Evolutionary conservation across 306 rosid species (phyloP), one percentile per base, ranked within the genome.

Genomic region (Citrullus amarus): DNA sequence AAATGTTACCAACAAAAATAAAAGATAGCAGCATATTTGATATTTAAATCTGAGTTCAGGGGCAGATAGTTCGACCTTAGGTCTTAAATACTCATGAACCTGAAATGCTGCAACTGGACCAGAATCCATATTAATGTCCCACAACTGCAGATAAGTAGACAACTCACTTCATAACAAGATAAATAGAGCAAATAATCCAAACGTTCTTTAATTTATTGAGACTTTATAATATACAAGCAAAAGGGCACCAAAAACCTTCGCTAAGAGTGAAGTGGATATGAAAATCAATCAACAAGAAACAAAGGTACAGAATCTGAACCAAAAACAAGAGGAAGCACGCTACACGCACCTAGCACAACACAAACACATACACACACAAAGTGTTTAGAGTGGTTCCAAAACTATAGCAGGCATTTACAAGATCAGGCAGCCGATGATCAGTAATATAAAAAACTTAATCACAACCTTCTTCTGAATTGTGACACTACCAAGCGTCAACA

Each of bases 41-140:
- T 25, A 22, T 63, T 53, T 34, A 78, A 39, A 25, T 55, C 15
- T 20, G 67, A 9, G 68, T 79, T 72, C 80, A 68, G 32, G 5
- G 63, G 69, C 54, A 36, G 76, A 80, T 62, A 39, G 43, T 74
- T 34, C 81, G 69, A 96, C 99, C 99, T 89, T 96, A 16, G 99
- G 99, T 86, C 99, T 89, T 46, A 96, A 76, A 86, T 92, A 81
- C 85, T 96, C 99, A 72, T 88, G 89, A 82, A 88, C 91, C 79
- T 86, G 88, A 80, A 82, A 86, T 66, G 88, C 80, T 61, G 84
- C 82, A 53, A 88, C 91, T 46, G 91, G 91, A 54, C 89, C 88
- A 71, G 89, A 84, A 80, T 88, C 89, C 91, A 88, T 88, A 74
- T 88, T 88, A 53, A 88, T 84, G 56, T 88, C 91, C 91, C 91